Conservation (phyloP, 148 eudicot genomes). For the Polygonum aviculare region DNA sequence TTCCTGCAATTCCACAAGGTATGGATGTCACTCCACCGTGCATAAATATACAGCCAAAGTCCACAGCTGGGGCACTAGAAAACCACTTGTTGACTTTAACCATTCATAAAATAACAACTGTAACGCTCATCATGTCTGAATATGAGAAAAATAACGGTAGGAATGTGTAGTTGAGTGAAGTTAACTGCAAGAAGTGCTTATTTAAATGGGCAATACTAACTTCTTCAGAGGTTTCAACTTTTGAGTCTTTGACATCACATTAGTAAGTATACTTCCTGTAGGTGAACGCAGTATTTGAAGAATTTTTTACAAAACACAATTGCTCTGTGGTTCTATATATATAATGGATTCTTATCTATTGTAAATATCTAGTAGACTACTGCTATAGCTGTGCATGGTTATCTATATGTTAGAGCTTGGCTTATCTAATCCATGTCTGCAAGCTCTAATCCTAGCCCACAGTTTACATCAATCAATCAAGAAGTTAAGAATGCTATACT, state of each 20-base stretch:
- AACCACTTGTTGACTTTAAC: neutral
- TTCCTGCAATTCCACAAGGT: slow-evolving; percentile 10
- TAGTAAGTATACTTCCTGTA: neutral
- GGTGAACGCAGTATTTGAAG: neutral
- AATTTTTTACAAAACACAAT: neutral
- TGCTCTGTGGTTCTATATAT: neutral
- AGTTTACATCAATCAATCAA: neutral
- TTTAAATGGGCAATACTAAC: neutral
- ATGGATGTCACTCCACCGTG: neutral
- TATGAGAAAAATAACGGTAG: neutral
- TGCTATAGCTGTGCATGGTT: neutral
- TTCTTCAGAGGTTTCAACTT: neutral
- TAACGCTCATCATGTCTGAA: neutral
- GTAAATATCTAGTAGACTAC: neutral
- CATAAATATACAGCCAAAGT: neutral
- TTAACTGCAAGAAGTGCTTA: neutral
- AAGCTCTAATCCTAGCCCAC: neutral
- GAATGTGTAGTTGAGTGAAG: neutral
- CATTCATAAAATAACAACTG: neutral
- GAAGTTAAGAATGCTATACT: neutral
- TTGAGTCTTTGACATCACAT: no score
- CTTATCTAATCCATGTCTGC: neutral
- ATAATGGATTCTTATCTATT: neutral
- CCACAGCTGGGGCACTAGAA: neutral
- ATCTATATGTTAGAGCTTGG: neutral